Evolutionary conservation across 2,329 filamentous ascomycete species (phyloP).

Genomic region (Venturia carpophila): DNA sequence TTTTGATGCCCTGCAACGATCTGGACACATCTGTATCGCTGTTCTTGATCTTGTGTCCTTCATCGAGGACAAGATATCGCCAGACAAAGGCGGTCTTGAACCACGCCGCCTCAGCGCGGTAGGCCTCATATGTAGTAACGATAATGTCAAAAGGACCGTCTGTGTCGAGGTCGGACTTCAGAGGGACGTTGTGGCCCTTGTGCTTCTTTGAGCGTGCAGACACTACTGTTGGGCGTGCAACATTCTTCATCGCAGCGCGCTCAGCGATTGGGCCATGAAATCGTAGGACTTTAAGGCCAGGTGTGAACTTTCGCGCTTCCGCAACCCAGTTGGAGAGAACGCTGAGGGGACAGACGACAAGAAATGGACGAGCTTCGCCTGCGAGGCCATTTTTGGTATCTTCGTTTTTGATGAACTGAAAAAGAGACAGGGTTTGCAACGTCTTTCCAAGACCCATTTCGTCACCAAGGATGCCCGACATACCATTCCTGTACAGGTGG

Average conservation of each 20-base stretch:
- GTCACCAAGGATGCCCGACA: conserved; percentile 64
- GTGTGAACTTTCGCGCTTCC: conserved; percentile 73
- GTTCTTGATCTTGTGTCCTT: conserved; percentile 60
- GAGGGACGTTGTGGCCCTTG: conserved; percentile 52
- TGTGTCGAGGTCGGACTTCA: conserved; percentile 59
- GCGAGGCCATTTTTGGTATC: conserved; percentile 55
- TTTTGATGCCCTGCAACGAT: conserved; percentile 57
- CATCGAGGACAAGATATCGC: conserved; percentile 74
- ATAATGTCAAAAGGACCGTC: conserved; percentile 53
- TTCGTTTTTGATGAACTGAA: conserved; percentile 66
- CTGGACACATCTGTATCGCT: conserved; percentile 60
- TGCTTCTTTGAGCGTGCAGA: conserved; percentile 60
- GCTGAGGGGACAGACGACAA: conserved; percentile 66
- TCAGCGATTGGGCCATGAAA: conserved; percentile 65
- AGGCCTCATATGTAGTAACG: conserved; percentile 78
- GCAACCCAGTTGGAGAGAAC: conserved; percentile 65
- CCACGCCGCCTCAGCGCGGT: conserved; percentile 66
- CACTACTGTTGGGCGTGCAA: conserved; percentile 77
- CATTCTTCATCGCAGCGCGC: conserved; percentile 47
- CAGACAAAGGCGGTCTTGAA: conserved; percentile 58
- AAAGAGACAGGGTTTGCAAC: conserved; percentile 60
- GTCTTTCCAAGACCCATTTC: conserved; percentile 73
- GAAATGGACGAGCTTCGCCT: conserved; percentile 72
- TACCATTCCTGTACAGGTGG: conserved; percentile 57
- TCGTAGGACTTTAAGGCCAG: conserved; percentile 60